Evolutionary conservation across 345 rosid genomes (phyloP).

Genomic region (Aethionema arabicum): DNA sequence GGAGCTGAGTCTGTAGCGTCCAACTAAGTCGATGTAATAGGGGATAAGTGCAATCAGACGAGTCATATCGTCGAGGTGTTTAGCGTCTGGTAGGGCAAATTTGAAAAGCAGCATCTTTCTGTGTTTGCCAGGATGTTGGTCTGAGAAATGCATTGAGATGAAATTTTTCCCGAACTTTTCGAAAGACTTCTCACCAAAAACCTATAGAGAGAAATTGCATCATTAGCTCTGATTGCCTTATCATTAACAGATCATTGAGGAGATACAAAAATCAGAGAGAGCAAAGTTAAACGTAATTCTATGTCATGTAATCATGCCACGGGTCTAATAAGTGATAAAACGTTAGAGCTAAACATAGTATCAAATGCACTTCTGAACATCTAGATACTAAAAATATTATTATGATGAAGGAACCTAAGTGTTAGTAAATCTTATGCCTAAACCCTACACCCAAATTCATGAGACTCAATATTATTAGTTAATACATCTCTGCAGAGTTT

Average conservation of each 20-base stretch:
- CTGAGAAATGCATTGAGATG: constrained; percentile 95
- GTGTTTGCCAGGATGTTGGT: constrained; percentile 74
- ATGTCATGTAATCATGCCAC: constrained; percentile 12
- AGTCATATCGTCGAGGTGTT: constrained; percentile 77
- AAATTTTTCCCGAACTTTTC: constrained; percentile 86
- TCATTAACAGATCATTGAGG: not conserved
- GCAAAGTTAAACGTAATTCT: constrained; percentile 6
- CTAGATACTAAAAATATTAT: constrained; percentile 3
- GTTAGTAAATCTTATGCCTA: not conserved
- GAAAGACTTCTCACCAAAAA: constrained; percentile 87
- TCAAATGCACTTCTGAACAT: constrained; percentile 15
- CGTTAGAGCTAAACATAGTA: constrained; percentile 10
- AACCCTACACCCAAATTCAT: not conserved
- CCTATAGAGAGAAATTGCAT: constrained; percentile 48
- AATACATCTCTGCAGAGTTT: not conserved
- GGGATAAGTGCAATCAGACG: constrained; percentile 83
- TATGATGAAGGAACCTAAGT: not conserved
- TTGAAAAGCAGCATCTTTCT: constrained; percentile 85
- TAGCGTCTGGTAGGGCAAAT: constrained; percentile 82
- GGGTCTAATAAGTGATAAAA: constrained; percentile 7
- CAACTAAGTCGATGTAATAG: constrained; percentile 85
- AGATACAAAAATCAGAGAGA: not conserved
- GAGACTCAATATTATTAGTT: not conserved
- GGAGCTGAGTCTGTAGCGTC: constrained; percentile 89
- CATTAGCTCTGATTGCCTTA: not conserved